Evolutionary conservation across 2,329 filamentous ascomycete genomes (phyloP).

Genomic region (Penicillium sp.): DNA sequence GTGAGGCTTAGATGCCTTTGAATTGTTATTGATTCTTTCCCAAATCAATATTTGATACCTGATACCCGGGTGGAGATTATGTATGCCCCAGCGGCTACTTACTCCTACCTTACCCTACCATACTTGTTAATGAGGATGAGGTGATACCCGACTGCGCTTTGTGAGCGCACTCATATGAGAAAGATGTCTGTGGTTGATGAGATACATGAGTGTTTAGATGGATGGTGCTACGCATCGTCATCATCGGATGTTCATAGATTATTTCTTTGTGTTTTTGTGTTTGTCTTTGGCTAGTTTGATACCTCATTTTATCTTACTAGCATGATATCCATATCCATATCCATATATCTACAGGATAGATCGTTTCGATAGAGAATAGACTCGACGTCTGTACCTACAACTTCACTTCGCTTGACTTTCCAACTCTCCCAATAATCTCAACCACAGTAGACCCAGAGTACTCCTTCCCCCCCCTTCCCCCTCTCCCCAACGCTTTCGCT

Average conservation of each 20-base stretch:
- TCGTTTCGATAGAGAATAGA: not conserved
- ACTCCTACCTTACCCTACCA: not conserved
- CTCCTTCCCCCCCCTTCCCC: no score
- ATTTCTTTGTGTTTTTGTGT: not conserved
- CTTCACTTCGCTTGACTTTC: not conserved
- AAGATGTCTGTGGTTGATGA: not conserved
- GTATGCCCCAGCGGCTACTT: not conserved
- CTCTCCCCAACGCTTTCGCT: no score
- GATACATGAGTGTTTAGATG: not conserved
- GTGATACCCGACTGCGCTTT: not conserved
- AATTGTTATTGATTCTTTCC: no score
- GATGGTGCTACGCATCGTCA: not conserved
- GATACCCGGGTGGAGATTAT: not conserved
- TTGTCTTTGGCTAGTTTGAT: not conserved
- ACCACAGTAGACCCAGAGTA: no score
- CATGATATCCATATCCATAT: not conserved
- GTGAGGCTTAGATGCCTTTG: not conserved
- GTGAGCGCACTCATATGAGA: not conserved
- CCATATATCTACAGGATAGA: not conserved
- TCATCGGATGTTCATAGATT: not conserved
- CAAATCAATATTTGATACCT: not conserved
- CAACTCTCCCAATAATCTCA: no score
- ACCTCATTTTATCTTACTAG: not conserved
- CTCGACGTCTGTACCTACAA: not conserved
- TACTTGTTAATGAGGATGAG: not conserved